These are phyloP conservation scores for Penicillium taxi DNA, from an alignment of 495 filamentous ascomycete species.

Conservation along the genomic window DNA sequence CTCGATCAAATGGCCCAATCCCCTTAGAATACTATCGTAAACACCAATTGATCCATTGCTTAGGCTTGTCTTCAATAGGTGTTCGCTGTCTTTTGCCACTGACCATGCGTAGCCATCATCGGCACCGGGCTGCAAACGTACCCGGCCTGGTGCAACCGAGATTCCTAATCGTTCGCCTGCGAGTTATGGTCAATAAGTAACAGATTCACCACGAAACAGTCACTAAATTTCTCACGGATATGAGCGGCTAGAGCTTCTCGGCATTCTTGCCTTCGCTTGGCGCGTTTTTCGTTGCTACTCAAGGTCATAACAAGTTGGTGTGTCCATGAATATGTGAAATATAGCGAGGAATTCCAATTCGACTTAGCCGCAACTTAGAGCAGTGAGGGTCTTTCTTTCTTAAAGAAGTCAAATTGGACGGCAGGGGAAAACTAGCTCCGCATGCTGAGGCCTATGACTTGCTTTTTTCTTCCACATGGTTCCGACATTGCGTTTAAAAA, in stretches of 20 bases:
- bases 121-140: slow-evolving; percentile 6
- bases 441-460: too few relatives aligned
- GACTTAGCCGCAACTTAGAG: too few relatives aligned
- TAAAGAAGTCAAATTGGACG: too few relatives aligned
- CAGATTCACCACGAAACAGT: background rate
- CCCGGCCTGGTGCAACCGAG: slow-evolving; percentile 2
- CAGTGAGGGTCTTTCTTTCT: too few relatives aligned
- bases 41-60: background rate
- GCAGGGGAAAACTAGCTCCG: too few relatives aligned
- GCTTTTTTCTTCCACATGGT: too few relatives aligned
- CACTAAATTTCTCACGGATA: slow-evolving; percentile 1
- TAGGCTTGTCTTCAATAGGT: slow-evolving; percentile 2
- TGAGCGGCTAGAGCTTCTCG: slow-evolving; percentile 7
- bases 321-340: too few relatives aligned
- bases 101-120: slow-evolving; percentile 14
- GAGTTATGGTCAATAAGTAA: background rate
- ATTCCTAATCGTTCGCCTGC: slow-evolving; percentile 4
- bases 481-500: too few relatives aligned
- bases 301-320: too few relatives aligned
- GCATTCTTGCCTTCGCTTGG: slow-evolving; percentile 4
- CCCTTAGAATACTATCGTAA: background rate
- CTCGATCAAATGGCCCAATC: background rate
- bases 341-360: too few relatives aligned
- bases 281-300: slow-evolving; percentile 7
- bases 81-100: slow-evolving; percentile 3